phyloP scores from a whole-genome alignment of 225 moss, liverwort and hornwort genomes.

The Sphagnum tenellum region DNA sequence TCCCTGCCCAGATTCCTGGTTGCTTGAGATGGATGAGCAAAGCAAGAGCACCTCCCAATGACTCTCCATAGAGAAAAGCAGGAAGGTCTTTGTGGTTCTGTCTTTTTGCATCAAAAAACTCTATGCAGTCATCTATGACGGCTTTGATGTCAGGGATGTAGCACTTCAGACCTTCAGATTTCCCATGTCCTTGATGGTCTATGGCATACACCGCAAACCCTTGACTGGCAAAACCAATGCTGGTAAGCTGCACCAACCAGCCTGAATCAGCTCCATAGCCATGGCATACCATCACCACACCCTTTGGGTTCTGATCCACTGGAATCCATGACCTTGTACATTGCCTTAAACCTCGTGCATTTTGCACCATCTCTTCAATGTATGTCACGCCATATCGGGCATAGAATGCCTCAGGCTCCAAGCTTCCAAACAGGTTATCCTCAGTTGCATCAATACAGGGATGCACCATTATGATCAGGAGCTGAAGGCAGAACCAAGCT shows the following conservation, averaged over 20 bases:
- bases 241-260: constrained; percentile 84
- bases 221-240: constrained; percentile 60
- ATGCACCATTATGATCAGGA: constrained; percentile 25
- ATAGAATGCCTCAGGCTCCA: constrained; percentile 40
- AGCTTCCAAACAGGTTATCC: constrained; percentile 53
- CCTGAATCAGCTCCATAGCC: constrained; percentile 80
- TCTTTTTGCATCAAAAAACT: constrained; percentile 43
- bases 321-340: constrained; percentile 66
- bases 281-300: constrained; percentile 62
- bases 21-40: constrained; percentile 60
- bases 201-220: constrained; percentile 72
- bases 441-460: constrained; percentile 48
- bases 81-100: constrained; percentile 23
- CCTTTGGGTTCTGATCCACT: constrained; percentile 20
- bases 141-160: constrained; percentile 50
- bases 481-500: background rate
- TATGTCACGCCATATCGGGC: constrained; percentile 45
- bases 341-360: constrained; percentile 46
- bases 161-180: constrained; percentile 63
- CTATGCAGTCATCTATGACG: constrained; percentile 59
- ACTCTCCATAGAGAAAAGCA: constrained; percentile 70
- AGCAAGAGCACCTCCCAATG: constrained; percentile 71
- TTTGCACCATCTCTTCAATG: constrained; percentile 30
- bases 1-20: constrained; percentile 42
- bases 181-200: constrained; percentile 86